Conservation (phyloP, 1,284 basidiomycete genomes). For the Hymenochaete sp. region DNA sequence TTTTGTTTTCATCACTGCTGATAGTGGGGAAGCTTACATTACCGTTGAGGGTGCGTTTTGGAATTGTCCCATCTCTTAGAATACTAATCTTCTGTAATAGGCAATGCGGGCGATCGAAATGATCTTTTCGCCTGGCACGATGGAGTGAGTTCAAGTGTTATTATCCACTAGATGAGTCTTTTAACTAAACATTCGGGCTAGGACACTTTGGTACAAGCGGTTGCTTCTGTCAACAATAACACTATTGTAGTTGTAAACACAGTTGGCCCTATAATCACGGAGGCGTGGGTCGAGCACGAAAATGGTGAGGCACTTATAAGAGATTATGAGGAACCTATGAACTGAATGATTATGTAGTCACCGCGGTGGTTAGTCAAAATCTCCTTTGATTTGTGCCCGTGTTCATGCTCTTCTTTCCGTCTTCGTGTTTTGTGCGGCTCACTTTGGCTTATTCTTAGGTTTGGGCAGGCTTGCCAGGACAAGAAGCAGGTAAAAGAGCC, state of each 20-base stretch:
- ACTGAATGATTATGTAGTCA: conserved; percentile 2
- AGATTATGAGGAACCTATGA: neutral
- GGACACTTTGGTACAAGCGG: conserved; percentile 48
- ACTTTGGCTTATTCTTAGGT: conserved; percentile 29
- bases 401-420: neutral
- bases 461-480: conserved; percentile 56
- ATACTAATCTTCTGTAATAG: no score
- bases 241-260: conserved; percentile 71
- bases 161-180: conserved; percentile 22
- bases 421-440: no score
- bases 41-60: conserved; percentile 38
- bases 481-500: conserved; percentile 51
- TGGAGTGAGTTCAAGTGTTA: conserved; percentile 30
- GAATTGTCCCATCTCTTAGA: no score
- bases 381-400: neutral
- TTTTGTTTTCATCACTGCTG: conserved; percentile 57
- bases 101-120: conserved; percentile 64
- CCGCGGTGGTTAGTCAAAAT: conserved; percentile 15
- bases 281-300: conserved; percentile 55
- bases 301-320: conserved; percentile 39
- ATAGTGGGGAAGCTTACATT: conserved; percentile 40
- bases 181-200: conserved; percentile 24
- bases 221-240: conserved; percentile 48
- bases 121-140: conserved; percentile 64
- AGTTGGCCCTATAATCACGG: conserved; percentile 61